Evolutionary conservation across 805 yeast species (phyloP).

Genomic region (Wickerhamiella domercqiae): DNA sequence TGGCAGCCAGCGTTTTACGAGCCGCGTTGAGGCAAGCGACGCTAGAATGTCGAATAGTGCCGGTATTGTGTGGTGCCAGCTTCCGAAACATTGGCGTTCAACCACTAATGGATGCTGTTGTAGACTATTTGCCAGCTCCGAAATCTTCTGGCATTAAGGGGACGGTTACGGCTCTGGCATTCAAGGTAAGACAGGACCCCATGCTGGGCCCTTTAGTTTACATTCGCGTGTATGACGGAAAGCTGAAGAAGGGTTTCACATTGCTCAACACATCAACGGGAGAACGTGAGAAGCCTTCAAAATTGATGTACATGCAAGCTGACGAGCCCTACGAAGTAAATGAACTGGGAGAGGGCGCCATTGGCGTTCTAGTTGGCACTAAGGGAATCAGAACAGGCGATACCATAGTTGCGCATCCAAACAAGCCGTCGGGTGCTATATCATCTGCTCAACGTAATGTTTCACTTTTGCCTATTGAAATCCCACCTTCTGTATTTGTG

Average conservation of each 20-base stretch:
- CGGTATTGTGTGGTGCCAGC: constrained; percentile 86
- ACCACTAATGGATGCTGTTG: constrained; percentile 74
- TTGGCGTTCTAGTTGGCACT: constrained; percentile 75
- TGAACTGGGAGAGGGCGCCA: constrained; percentile 56
- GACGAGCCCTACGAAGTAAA: constrained; percentile 63
- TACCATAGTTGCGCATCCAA: constrained; percentile 53
- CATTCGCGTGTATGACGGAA: constrained; percentile 79
- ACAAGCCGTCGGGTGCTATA: constrained; percentile 37
- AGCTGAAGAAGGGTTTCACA: constrained; percentile 42
- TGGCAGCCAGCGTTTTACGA: constrained; percentile 41
- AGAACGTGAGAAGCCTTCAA: constrained; percentile 47
- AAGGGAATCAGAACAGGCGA: constrained; percentile 77
- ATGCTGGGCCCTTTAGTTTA: constrained; percentile 65
- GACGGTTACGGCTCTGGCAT: constrained; percentile 42
- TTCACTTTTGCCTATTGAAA: constrained; percentile 54
- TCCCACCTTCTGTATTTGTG: constrained; percentile 90
- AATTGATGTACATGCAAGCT: constrained; percentile 74
- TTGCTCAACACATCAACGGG: constrained; percentile 59
- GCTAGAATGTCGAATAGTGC: constrained; percentile 40
- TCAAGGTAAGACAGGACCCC: constrained; percentile 79
- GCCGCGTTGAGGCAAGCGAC: constrained; percentile 52
- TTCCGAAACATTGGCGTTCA: constrained; percentile 90
- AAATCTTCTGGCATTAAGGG: constrained; percentile 20
- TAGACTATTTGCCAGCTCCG: constrained; percentile 71
- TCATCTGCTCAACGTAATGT: constrained; percentile 31